Evolutionary conservation across 352 stramenopile species (phyloP).

Genomic region (Phytophthora uliginosa): DNA sequence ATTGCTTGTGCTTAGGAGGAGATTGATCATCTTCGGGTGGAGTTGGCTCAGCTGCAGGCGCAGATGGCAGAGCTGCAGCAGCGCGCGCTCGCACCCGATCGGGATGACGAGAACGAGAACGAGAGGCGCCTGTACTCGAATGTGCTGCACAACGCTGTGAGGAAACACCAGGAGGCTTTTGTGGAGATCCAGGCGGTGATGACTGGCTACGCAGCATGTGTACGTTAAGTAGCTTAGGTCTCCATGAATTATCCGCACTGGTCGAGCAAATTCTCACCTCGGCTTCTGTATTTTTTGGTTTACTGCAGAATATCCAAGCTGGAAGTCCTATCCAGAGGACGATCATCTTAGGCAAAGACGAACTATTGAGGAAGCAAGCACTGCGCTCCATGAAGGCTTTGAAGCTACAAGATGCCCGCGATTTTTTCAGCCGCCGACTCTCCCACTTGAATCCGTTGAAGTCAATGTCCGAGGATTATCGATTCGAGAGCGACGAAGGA

Average conservation of each 20-base stretch:
- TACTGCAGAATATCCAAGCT: slow-evolving; percentile 39
- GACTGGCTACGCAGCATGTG: slow-evolving; percentile 37
- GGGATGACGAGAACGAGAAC: slow-evolving; percentile 15
- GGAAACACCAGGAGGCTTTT: slow-evolving; percentile 38
- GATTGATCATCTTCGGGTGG: slow-evolving; percentile 34
- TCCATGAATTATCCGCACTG: not conserved
- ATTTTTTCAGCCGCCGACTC: slow-evolving; percentile 28
- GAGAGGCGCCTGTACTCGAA: slow-evolving; percentile 30
- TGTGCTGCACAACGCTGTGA: slow-evolving; percentile 36
- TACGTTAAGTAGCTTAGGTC: slow-evolving; percentile 14
- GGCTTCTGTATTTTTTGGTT: not conserved
- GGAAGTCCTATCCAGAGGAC: slow-evolving; percentile 40
- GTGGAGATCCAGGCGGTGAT: slow-evolving; percentile 41
- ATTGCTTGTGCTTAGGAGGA: slow-evolving; percentile 32
- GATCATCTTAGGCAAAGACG: slow-evolving; percentile 31
- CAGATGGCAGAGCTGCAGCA: slow-evolving; percentile 38
- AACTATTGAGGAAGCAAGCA: slow-evolving; percentile 12
- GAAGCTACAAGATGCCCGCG: slow-evolving; percentile 33
- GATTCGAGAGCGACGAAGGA: slow-evolving; percentile 36
- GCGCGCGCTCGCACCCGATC: slow-evolving; percentile 23
- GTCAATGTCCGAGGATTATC: slow-evolving; percentile 43
- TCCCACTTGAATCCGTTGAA: slow-evolving; percentile 30
- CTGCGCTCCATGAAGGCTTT: slow-evolving; percentile 27
- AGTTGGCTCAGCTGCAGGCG: slow-evolving; percentile 30
- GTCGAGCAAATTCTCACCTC: not conserved